These are phyloP conservation scores for Bertia moriformis DNA, from an alignment of 2,329 filamentous ascomycete genomes.

Conservation along the genomic window DNA sequence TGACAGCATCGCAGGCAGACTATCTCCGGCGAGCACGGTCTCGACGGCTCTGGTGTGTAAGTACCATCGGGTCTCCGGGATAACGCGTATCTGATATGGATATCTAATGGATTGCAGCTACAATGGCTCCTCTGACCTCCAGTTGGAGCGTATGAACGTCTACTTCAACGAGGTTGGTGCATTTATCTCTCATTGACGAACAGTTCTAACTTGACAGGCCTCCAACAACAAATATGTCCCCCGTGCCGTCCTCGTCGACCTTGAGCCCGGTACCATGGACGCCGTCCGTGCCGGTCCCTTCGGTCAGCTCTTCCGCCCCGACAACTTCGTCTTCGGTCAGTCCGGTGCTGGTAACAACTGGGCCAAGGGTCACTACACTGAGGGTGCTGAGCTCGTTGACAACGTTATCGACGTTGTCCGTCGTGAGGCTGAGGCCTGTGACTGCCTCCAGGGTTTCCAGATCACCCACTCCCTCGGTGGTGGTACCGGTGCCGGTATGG, in stretches of 20 bases:
- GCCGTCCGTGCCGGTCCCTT: slow-evolving; percentile 96
- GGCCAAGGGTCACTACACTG: slow-evolving; percentile 99
- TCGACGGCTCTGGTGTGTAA: slow-evolving; percentile 92
- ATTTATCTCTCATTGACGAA: slow-evolving; percentile 6
- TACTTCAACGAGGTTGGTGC: slow-evolving; percentile 81
- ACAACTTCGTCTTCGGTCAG: slow-evolving; percentile 99
- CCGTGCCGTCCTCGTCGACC: slow-evolving; percentile 96
- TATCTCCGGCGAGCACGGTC: slow-evolving; percentile 83
- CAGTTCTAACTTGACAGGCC: slow-evolving; percentile 38
- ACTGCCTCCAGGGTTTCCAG: slow-evolving; percentile 99
- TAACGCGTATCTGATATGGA: slow-evolving; percentile 9
- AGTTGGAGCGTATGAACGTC: slow-evolving; percentile 99
- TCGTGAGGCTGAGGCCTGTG: slow-evolving; percentile 95
- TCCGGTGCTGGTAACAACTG: slow-evolving; percentile 99
- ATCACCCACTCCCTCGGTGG: slow-evolving; percentile 99
- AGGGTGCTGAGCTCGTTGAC: slow-evolving; percentile 97
- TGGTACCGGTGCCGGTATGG: slow-evolving; percentile 99
- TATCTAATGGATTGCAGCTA: slow-evolving; percentile 46
- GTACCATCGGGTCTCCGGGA: slow-evolving; percentile 22
- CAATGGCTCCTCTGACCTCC: slow-evolving; percentile 95
- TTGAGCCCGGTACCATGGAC: slow-evolving; percentile 99
- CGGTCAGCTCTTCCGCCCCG: slow-evolving; percentile 96
- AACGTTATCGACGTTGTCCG: slow-evolving; percentile 96
- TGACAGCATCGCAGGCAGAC: slow-evolving; percentile 43
- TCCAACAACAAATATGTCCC: slow-evolving; percentile 98